Evolutionary conservation across 331 rosid species (phyloP).

Genomic region (Erythrophleum ivorense): DNA sequence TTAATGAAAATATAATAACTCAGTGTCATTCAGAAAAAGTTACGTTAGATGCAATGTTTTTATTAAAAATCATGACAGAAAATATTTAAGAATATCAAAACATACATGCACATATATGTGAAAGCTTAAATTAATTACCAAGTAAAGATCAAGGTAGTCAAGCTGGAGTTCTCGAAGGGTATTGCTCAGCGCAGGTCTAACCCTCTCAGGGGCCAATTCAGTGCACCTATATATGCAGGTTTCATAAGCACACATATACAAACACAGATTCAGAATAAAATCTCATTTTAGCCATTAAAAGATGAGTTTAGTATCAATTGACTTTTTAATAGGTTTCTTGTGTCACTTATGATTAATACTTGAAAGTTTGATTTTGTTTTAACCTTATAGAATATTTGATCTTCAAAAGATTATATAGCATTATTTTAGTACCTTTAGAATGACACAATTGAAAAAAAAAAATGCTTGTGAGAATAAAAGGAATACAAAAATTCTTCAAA

Average conservation of each 20-base stretch:
- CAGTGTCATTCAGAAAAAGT: neutral
- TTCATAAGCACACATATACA: neutral
- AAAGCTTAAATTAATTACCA: constrained; percentile 12
- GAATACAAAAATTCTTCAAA: too few relatives aligned
- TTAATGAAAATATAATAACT: neutral
- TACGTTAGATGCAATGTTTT: neutral
- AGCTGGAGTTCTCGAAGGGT: constrained; percentile 38
- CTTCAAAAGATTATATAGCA: too few relatives aligned
- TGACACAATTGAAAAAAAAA: too few relatives aligned
- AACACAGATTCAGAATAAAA: neutral
- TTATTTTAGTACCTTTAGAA: too few relatives aligned
- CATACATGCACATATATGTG: neutral
- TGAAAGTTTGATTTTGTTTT: too few relatives aligned
- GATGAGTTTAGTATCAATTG: too few relatives aligned
- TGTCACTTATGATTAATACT: too few relatives aligned
- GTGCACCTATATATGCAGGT: constrained; percentile 32
- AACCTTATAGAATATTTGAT: too few relatives aligned
- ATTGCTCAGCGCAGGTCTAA: constrained; percentile 19
- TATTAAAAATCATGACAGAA: too few relatives aligned
- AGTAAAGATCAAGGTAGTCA: constrained; percentile 41
- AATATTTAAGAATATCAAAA: neutral
- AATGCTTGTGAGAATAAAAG: too few relatives aligned
- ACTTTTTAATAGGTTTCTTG: too few relatives aligned
- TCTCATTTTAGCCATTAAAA: too few relatives aligned
- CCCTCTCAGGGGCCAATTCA: constrained; percentile 39